phyloP scores from a whole-genome alignment of 495 filamentous ascomycete genomes.

The Lentithecium fluviatile region DNA sequence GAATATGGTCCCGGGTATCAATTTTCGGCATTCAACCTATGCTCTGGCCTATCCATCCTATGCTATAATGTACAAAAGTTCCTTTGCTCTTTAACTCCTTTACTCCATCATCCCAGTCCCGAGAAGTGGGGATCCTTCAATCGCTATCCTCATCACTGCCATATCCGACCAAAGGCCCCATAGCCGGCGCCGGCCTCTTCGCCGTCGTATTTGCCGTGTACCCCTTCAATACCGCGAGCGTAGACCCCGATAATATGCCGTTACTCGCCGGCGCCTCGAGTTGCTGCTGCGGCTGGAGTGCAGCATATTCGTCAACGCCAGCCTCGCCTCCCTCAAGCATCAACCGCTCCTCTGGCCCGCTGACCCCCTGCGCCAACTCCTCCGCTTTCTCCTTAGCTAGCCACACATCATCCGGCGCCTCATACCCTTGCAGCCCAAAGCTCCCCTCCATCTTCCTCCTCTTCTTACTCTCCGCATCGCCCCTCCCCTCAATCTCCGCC shows the following conservation, averaged over 20 bases:
- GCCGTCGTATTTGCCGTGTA: conserved; percentile 34
- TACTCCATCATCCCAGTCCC: no score
- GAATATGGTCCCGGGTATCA: no score
- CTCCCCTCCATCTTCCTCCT: conserved; percentile 84
- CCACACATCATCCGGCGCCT: conserved; percentile 92
- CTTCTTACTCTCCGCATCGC: conserved; percentile 78
- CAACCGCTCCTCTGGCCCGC: conserved; percentile 46
- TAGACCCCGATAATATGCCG: conserved; percentile 79
- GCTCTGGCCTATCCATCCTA: no score
- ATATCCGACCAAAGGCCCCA: conserved; percentile 81
- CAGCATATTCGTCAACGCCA: conserved; percentile 15
- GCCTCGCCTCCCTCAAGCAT: conserved; percentile 45
- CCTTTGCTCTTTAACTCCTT: no score
- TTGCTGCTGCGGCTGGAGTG: background rate
- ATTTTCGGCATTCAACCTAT: no score
- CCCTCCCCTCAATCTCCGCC: conserved; percentile 84
- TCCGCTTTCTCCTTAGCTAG: conserved; percentile 61
- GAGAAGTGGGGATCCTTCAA: no score
- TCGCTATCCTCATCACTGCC: conserved; percentile 83
- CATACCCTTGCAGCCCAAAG: conserved; percentile 88
- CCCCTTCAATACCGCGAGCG: conserved; percentile 68
- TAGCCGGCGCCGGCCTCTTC: conserved; percentile 49
- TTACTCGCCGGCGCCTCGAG: conserved; percentile 37
- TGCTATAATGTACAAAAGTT: no score
- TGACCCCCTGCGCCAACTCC: conserved; percentile 42